A percentile compares a stretch with the other conserved stretches of the same genome.
Evolutionary conservation across 441 rosid genomes (phyloP).

Genomic region (Eutrema salsugineum): DNA sequence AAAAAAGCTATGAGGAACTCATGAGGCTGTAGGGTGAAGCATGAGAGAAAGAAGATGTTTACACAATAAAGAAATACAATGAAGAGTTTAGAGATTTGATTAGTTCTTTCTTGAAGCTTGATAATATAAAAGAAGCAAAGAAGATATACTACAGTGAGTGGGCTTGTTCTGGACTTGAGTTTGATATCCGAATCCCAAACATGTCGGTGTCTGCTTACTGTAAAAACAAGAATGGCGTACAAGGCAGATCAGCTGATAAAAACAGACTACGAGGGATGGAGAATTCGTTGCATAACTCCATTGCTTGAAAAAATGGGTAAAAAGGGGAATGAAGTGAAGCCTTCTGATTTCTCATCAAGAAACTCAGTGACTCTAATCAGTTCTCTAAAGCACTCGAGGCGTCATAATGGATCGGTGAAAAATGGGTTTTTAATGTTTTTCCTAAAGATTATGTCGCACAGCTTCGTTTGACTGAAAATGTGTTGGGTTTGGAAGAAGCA

Average conservation of each 20-base stretch:
- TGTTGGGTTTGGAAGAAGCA: neutral
- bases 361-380: neutral
- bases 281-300: neutral
- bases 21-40: conserved; percentile 3
- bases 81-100: neutral
- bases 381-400: conserved; percentile 9
- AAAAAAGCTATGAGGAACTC: neutral
- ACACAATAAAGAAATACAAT: neutral
- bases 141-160: neutral
- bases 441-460: neutral
- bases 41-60: neutral
- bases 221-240: neutral
- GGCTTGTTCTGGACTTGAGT: neutral
- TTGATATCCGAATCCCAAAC: neutral
- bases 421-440: neutral
- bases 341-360: neutral
- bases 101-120: neutral
- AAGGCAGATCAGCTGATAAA: neutral
- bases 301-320: neutral
- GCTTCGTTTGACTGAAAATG: neutral
- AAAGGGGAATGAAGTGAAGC: neutral
- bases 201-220: neutral
- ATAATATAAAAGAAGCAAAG: neutral
- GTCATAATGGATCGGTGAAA: conserved; percentile 3
- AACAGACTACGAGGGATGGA: neutral